phyloP scores from a whole-genome alignment of 1,284 basidiomycete species.

The Quambalaria eucalypti region DNA sequence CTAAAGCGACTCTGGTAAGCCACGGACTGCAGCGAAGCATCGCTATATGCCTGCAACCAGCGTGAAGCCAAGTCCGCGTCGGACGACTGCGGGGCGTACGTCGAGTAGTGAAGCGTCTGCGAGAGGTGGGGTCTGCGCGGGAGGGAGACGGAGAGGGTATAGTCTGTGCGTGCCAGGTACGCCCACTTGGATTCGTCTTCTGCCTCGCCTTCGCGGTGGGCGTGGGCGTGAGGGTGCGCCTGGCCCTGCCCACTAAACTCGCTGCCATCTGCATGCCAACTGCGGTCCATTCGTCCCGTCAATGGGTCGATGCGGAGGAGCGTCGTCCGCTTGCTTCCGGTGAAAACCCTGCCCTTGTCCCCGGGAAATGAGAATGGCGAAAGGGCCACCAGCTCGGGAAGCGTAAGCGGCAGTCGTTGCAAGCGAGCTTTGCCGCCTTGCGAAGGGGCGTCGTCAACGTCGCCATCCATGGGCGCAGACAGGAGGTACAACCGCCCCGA shows the following conservation, averaged over 20 bases:
- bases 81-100: constrained; percentile 39
- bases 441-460: background rate
- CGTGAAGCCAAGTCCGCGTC: constrained; percentile 35
- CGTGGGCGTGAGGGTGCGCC: no score
- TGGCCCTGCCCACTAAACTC: background rate
- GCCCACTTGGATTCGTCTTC: constrained; percentile 12
- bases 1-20: background rate
- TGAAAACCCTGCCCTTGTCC: constrained; percentile 65
- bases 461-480: constrained; percentile 46
- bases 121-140: constrained; percentile 26
- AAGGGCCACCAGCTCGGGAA: constrained; percentile 76
- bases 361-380: constrained; percentile 70
- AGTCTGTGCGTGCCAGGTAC: constrained; percentile 20
- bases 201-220: background rate
- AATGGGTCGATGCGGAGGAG: constrained; percentile 69
- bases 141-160: constrained; percentile 42
- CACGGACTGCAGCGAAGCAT: background rate
- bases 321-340: constrained; percentile 74
- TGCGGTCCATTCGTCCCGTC: constrained; percentile 69
- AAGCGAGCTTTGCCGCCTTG: constrained; percentile 19
- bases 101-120: constrained; percentile 41
- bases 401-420: constrained; percentile 72
- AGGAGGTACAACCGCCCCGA: constrained; percentile 74
- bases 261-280: constrained; percentile 51
- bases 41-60: constrained; percentile 14